Evolutionary conservation across 257 asterid genomes (phyloP).

Genomic region (Nicotiana tomentosiformis): DNA sequence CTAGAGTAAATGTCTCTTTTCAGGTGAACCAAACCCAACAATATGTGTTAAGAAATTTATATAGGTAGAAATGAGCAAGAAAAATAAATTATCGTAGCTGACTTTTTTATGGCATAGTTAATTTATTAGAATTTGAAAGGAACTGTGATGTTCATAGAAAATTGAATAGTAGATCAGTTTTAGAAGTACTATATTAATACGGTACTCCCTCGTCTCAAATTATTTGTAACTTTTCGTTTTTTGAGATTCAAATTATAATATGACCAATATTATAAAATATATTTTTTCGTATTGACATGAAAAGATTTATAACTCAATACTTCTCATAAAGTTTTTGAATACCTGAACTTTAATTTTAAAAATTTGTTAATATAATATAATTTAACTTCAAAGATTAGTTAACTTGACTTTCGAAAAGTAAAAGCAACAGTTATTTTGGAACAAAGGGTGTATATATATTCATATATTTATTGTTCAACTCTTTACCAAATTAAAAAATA

Average conservation of each 20-base stretch:
- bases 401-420: no score
- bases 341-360: no score
- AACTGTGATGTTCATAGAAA: background rate
- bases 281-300: no score
- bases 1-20: background rate
- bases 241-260: no score
- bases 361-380: no score
- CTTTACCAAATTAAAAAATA: background rate
- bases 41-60: background rate
- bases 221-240: no score
- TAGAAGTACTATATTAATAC: background rate
- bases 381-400: no score
- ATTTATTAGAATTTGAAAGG: background rate
- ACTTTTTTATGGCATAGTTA: background rate
- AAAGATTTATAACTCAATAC: no score
- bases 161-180: background rate
- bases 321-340: no score
- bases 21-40: background rate
- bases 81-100: background rate
- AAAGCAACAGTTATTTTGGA: no score
- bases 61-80: background rate
- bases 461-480: background rate
- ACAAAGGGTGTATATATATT: no score
- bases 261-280: no score
- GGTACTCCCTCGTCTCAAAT: background rate